phyloP scores from a whole-genome alignment of 345 rosid species.

The Balakata baccata region DNA sequence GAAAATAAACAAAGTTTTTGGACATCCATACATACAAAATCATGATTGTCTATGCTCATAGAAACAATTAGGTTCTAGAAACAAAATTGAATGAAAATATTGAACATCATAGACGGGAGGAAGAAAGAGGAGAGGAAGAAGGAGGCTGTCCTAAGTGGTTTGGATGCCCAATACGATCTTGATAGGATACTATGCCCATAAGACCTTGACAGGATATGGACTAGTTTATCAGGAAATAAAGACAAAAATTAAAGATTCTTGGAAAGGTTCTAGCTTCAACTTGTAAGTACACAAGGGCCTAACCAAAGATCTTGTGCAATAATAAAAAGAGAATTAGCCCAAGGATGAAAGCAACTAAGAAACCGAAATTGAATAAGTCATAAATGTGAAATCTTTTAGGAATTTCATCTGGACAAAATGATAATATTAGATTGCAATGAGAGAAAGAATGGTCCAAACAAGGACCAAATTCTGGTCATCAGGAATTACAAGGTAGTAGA shows the following conservation, averaged over 20 bases:
- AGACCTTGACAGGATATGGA: too few species aligned
- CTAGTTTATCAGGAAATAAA: neutral
- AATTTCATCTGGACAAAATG: neutral
- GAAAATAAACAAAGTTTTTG: neutral
- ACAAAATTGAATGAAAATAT: neutral
- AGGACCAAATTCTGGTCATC: neutral
- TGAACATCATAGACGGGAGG: neutral
- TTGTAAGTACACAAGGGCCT: neutral
- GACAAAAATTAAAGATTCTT: neutral
- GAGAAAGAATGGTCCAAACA: neutral
- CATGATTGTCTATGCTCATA: neutral
- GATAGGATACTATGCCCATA: too few species aligned
- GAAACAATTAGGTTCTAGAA: neutral
- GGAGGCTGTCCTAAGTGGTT: too few species aligned
- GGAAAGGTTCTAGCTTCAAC: conserved; percentile 1
- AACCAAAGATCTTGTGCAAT: neutral
- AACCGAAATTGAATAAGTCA: neutral
- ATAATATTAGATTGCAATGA: neutral
- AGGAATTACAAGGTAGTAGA: neutral
- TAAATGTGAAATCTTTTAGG: neutral
- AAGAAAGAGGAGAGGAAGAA: neutral
- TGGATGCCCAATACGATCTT: too few species aligned
- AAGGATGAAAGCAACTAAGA: neutral
- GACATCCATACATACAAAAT: too few species aligned
- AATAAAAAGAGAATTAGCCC: neutral